Conservation (phyloP, 106 monocot genomes). For the Xerophyta viscosa region DNA sequence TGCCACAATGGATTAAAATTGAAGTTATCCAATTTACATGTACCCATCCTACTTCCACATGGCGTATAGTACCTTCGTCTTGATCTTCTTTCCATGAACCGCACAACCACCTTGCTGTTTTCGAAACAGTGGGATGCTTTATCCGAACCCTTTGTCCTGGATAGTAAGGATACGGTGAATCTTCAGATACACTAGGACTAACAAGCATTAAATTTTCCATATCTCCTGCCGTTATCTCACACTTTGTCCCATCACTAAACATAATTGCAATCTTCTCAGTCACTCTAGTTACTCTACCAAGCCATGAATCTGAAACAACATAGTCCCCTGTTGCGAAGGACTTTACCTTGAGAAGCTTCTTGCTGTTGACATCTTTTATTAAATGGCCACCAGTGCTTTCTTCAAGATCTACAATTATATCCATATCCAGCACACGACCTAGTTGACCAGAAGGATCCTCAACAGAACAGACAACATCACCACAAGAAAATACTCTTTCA, state of each 20-base stretch:
- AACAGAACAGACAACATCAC: constrained; percentile 61
- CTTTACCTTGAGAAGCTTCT: constrained; percentile 47
- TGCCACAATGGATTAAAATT: constrained; percentile 16
- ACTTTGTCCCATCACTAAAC: constrained; percentile 62
- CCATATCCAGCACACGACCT: constrained; percentile 61
- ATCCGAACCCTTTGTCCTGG: constrained; percentile 68
- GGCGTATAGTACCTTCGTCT: constrained; percentile 58
- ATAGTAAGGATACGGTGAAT: constrained; percentile 47
- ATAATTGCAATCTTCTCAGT: constrained; percentile 51
- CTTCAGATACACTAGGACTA: constrained; percentile 35
- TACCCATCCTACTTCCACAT: constrained; percentile 56
- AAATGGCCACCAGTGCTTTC: constrained; percentile 54
- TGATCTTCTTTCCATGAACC: constrained; percentile 38
- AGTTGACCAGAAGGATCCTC: constrained; percentile 66
- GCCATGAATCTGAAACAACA: constrained; percentile 69
- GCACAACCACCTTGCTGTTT: constrained; percentile 63
- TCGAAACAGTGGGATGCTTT: constrained; percentile 23
- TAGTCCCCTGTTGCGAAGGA: constrained; percentile 60
- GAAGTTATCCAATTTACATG: constrained; percentile 82
- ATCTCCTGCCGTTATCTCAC: constrained; percentile 51
- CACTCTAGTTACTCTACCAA: constrained; percentile 58
- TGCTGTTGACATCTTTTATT: constrained; percentile 54
- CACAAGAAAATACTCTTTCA: constrained; percentile 72
- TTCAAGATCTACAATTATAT: constrained; percentile 70
- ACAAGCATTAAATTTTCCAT: constrained; percentile 36